Evolutionary conservation across 768 basidiomycete species (phyloP).

Genomic region (Daedaleopsis nitida): DNA sequence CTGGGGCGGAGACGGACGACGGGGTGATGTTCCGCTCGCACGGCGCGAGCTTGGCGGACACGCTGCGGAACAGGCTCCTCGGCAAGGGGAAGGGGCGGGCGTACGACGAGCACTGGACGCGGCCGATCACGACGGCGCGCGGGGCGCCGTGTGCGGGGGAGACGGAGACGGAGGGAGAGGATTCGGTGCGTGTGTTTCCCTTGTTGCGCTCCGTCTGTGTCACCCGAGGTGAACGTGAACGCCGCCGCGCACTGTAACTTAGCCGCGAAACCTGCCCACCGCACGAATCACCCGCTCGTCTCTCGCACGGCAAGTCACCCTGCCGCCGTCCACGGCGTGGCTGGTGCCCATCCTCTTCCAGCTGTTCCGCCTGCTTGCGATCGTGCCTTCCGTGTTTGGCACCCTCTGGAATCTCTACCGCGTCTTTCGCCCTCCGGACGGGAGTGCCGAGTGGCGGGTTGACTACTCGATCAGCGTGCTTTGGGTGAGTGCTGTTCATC

Average conservation of each 20-base stretch:
- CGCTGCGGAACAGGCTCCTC: conserved; percentile 23
- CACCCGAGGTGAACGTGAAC: background rate
- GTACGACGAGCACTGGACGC: conserved; percentile 22
- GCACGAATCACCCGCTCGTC: conserved; percentile 43
- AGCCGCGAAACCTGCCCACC: conserved; percentile 72
- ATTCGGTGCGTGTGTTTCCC: conserved; percentile 57
- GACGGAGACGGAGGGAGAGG: conserved; percentile 79
- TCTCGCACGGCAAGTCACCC: conserved; percentile 28
- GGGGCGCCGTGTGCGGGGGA: conserved; percentile 67
- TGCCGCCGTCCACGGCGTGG: conserved; percentile 49
- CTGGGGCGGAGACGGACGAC: conserved; percentile 15
- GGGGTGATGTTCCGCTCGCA: conserved; percentile 13
- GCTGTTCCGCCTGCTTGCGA: conserved; percentile 65
- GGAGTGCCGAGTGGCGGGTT: conserved; percentile 40
- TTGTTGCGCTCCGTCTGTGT: background rate
- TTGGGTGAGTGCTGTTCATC: conserved; percentile 60
- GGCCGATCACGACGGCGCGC: conserved; percentile 61
- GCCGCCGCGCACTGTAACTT: conserved; percentile 1
- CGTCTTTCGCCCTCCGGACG: conserved; percentile 48
- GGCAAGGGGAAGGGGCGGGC: conserved; percentile 26
- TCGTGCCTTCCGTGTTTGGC: conserved; percentile 74
- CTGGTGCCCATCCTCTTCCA: conserved; percentile 69
- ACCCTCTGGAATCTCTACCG: conserved; percentile 63
- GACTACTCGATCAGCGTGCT: conserved; percentile 70
- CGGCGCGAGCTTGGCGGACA: conserved; percentile 13